Evolutionary conservation across 176 grass and related monocot genomes (phyloP), one percentile per base, ranked within the genome.

Genomic region (Coix lacrymajobi): DNA sequence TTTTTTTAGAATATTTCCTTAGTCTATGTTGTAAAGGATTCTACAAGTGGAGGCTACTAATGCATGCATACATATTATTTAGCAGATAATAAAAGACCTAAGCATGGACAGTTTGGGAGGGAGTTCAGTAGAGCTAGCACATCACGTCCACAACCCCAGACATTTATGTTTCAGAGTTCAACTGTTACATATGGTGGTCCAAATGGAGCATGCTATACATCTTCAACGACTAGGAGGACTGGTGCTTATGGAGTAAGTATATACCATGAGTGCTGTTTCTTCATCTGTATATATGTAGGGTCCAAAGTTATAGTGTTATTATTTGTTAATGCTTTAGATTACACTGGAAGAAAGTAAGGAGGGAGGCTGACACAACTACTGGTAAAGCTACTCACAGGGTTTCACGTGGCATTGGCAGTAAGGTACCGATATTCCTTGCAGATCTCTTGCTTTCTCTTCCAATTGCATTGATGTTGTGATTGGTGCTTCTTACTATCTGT

Each of bases 271-370:
- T 63, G 12, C 13, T 77, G 8, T 83, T 78, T 17, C 43, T 79
- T 52, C 17, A 43, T 66, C 36, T 37, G 6, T 66, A 24, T 61
- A 22, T 79, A 2, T 33, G 16, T 76, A 8, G 31, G 10, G 43
- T 68, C 78, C 9, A 38, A 73, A 78, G 1, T 85, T 77, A 24
- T 77, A 7, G 28, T 77, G 26, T 25, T 85, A n/a, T 63, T 83
- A 15, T 62, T 81, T 76, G 34, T 61, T 36, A 20, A 62, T 78
- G 40, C 54, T 12, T 26, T 86, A 96, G 96, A 78, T 94, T 78
- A 78, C 85, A 71, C 11, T 94, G 76, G 93, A 99, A 81, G 96
- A 99, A 83, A 88, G 80, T 11, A 96, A 84, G 80, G 93, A n/a
- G n/a, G n/a, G n/a, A 96, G 87, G 87, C 96, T 30, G 85, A 99